Evolutionary conservation across 371 early-diverging fungal genomes (phyloP).

Genomic region (Mortierella sp.): DNA sequence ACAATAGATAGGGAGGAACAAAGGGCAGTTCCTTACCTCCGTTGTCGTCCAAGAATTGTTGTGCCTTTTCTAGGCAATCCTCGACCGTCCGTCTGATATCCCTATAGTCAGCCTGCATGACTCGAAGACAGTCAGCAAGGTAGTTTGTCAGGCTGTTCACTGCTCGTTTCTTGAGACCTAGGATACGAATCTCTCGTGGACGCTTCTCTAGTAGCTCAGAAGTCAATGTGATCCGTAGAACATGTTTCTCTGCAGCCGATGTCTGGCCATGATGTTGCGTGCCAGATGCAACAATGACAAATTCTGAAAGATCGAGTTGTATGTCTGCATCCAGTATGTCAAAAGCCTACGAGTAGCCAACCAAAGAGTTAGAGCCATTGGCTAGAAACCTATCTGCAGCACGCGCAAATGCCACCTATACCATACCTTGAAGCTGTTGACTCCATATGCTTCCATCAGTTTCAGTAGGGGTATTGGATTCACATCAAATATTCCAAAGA

Average conservation of each 20-base stretch:
- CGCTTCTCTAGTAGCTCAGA: slow-evolving; percentile 20
- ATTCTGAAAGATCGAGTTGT: slow-evolving; percentile 28
- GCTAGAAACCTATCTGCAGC: no score
- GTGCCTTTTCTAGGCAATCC: slow-evolving; percentile 25
- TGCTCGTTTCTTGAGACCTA: slow-evolving; percentile 25
- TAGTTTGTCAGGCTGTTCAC: slow-evolving; percentile 20
- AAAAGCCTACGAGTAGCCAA: slow-evolving; percentile 6
- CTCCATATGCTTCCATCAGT: slow-evolving; percentile 7
- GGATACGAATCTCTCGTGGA: slow-evolving; percentile 24
- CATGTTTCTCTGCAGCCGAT: neutral
- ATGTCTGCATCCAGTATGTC: slow-evolving; percentile 30
- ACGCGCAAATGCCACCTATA: neutral
- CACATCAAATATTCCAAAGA: slow-evolving; percentile 42
- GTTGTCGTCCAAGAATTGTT: slow-evolving; percentile 18
- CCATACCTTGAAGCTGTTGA: slow-evolving; percentile 5
- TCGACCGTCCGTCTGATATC: slow-evolving; percentile 23
- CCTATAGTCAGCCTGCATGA: slow-evolving; percentile 29
- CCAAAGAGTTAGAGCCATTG: no score
- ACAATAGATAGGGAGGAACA: neutral
- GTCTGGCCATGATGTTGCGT: neutral
- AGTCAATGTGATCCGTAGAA: slow-evolving; percentile 20
- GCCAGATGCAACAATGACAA: slow-evolving; percentile 11
- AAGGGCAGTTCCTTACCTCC: slow-evolving; percentile 16
- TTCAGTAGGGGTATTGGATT: slow-evolving; percentile 15
- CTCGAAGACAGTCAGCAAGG: slow-evolving; percentile 20